A percentile compares a stretch with the other conserved stretches of the same genome.
Conservation (phyloP, 352 stramenopile genomes). For the Globisporangium cylindrosporum region DNA sequence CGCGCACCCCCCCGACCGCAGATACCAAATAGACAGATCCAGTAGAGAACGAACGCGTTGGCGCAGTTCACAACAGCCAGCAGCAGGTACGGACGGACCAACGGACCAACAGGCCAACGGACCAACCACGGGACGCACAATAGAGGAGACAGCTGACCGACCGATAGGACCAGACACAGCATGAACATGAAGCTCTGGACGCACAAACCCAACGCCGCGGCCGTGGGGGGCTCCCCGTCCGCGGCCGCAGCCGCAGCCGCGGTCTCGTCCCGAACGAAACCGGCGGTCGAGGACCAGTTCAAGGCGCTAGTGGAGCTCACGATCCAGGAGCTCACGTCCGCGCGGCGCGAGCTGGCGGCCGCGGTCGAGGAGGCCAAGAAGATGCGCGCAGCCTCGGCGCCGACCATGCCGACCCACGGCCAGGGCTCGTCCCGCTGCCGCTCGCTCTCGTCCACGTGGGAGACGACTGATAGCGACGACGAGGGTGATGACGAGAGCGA, state of each 20-base stretch:
- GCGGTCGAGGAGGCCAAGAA: conserved; percentile 18
- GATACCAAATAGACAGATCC: conserved; percentile 1
- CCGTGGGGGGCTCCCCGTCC: conserved; percentile 1
- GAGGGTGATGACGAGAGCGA: conserved; percentile 25
- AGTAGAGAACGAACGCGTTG: neutral
- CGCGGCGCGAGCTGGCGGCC: conserved; percentile 11
- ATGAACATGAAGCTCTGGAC: conserved; percentile 19
- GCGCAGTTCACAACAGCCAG: neutral
- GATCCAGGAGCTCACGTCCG: conserved; percentile 10
- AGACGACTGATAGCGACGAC: conserved; percentile 45
- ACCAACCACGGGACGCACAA: too few relatives aligned
- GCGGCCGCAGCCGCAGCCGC: neutral
- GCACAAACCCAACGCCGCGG: neutral
- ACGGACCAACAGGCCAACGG: neutral
- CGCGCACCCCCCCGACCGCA: neutral
- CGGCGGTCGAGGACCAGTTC: conserved; percentile 15
- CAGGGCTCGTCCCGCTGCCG: conserved; percentile 31
- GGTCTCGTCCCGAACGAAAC: neutral
- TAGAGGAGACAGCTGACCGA: neutral
- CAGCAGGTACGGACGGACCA: neutral
- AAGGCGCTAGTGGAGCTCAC: conserved; percentile 15
- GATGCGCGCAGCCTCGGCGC: conserved; percentile 16
- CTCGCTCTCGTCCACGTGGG: conserved; percentile 66
- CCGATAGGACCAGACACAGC: neutral
- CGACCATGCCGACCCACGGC: conserved; percentile 9